Conservation (phyloP, 75 land plant genomes). For the Cryptomeria japonica region DNA sequence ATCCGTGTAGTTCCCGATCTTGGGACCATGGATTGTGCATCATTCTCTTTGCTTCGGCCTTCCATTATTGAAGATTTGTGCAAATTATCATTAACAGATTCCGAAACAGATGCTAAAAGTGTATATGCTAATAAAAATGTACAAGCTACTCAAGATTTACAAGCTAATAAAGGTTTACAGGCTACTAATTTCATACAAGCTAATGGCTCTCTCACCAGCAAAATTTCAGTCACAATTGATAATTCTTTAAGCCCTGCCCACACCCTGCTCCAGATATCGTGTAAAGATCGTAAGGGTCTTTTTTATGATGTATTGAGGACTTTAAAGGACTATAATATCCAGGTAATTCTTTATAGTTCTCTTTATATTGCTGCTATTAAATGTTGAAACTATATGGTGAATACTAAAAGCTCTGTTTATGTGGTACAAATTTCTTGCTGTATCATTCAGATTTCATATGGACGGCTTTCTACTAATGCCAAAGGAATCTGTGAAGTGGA, state of each 20-base stretch:
- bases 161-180: not conserved
- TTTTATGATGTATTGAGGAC: conserved; percentile 87
- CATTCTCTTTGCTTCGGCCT: conserved; percentile 44
- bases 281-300: conserved; percentile 82
- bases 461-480: conserved; percentile 48
- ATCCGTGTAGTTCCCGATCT: conserved; percentile 51
- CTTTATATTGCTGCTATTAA: not conserved
- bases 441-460: conserved; percentile 70
- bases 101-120: not conserved
- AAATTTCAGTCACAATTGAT: conserved; percentile 48
- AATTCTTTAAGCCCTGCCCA: conserved; percentile 79
- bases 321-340: conserved; percentile 75
- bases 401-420: not conserved
- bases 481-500: conserved; percentile 63
- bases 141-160: not conserved
- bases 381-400: not conserved
- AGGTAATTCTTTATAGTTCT: conserved; percentile 42
- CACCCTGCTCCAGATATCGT: conserved; percentile 69
- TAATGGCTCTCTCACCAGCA: conserved; percentile 1
- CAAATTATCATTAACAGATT: conserved; percentile 20
- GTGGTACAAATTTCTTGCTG: not conserved
- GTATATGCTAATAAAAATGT: conserved; percentile 1
- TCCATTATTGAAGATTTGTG: conserved; percentile 49
- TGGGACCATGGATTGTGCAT: conserved; percentile 39
- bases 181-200: not conserved